These are phyloP conservation scores for Coemansia sp. DNA, from an alignment of 192 early-diverging fungal species.

Conservation along the genomic window DNA sequence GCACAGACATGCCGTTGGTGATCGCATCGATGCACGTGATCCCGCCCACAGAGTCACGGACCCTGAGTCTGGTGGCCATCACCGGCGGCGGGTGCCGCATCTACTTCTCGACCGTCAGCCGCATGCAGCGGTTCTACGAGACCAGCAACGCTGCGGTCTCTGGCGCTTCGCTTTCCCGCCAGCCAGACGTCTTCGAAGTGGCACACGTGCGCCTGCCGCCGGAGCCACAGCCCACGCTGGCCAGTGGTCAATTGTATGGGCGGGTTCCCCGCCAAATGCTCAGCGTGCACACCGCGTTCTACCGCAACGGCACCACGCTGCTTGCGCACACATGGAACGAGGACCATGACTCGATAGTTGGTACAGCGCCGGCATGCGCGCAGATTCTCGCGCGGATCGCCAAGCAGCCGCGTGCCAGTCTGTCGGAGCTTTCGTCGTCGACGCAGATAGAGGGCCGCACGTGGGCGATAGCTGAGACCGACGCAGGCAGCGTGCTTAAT, in stretches of 20 bases:
- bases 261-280: conserved; percentile 12
- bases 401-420: conserved; percentile 30
- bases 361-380: conserved; percentile 65
- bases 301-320: conserved; percentile 67
- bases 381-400: conserved; percentile 44
- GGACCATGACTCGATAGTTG: conserved; percentile 68
- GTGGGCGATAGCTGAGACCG: conserved; percentile 73
- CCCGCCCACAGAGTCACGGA: conserved; percentile 62
- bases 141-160: conserved; percentile 5
- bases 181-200: conserved; percentile 62
- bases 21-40: conserved; percentile 78
- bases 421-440: conserved; percentile 55
- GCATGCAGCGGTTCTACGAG: conserved; percentile 45
- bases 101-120: conserved; percentile 64
- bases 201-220: conserved; percentile 73
- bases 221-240: conserved; percentile 39
- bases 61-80: conserved; percentile 73
- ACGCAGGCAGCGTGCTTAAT: conserved; percentile 53
- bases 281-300: conserved; percentile 65
- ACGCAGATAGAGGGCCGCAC: conserved; percentile 75
- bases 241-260: conserved; percentile 8
- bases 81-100: conserved; percentile 75
- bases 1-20: conserved; percentile 55
- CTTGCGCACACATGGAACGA: conserved; percentile 67
- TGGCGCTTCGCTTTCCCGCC: conserved; percentile 7